These are phyloP conservation scores for Talaromyces amestolkiae DNA, from an alignment of 2,329 filamentous ascomycete genomes.

Conservation along the genomic window DNA sequence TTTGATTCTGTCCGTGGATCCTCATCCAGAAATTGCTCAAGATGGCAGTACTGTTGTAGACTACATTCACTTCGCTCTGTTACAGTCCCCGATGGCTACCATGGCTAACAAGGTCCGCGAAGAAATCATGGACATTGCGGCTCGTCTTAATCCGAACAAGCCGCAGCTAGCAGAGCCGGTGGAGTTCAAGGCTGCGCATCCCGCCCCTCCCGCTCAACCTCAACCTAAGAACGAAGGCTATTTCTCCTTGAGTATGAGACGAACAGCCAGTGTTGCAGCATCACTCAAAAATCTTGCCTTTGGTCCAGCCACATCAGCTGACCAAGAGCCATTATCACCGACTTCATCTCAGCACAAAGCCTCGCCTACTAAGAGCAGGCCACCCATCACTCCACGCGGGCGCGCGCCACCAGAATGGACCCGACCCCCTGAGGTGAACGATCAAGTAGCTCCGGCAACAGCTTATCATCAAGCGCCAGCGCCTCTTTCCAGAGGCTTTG, in stretches of 20 bases:
- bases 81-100: slow-evolving; percentile 72
- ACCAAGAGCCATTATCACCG: slow-evolving; percentile 28
- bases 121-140: slow-evolving; percentile 51
- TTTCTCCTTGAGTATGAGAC: slow-evolving; percentile 58
- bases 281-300: slow-evolving; percentile 62
- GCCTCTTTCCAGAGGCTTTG: slow-evolving; percentile 75
- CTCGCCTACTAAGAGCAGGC: slow-evolving; percentile 32
- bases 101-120: slow-evolving; percentile 71
- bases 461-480: slow-evolving; percentile 73
- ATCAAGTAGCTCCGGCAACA: slow-evolving; percentile 63
- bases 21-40: slow-evolving; percentile 86
- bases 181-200: slow-evolving; percentile 36
- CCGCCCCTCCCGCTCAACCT: slow-evolving; percentile 48
- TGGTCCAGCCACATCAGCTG: slow-evolving; percentile 44
- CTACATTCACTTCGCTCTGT: slow-evolving; percentile 72
- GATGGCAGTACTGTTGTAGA: slow-evolving; percentile 85
- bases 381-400: slow-evolving; percentile 47
- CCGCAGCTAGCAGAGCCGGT: slow-evolving; percentile 37
- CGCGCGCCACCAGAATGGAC: slow-evolving; percentile 59
- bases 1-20: slow-evolving; percentile 85
- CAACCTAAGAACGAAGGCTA: slow-evolving; percentile 59
- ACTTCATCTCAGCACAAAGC: slow-evolving; percentile 23
- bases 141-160: slow-evolving; percentile 35
- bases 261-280: slow-evolving; percentile 64
- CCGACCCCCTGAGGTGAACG: slow-evolving; percentile 71